Evolutionary conservation across 2,329 filamentous ascomycete genomes (phyloP), one percentile per base, ranked within the genome.

Genomic region (Apiospora hydei): DNA sequence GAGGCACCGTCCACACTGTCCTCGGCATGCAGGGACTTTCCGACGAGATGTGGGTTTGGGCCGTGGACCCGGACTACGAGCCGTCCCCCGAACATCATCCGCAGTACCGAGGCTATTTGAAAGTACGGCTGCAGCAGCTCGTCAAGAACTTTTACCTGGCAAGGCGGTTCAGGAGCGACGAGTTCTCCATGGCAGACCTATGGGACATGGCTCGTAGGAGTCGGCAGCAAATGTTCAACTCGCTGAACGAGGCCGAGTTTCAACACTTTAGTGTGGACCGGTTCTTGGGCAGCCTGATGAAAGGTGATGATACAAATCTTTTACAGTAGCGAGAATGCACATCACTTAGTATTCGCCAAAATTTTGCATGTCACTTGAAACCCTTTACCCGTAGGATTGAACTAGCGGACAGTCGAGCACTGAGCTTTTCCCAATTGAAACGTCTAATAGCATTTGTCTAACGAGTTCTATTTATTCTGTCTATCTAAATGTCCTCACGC

Each of bases 61-160:
- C 70, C 41, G 46, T 71, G 10, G 43, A 71, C 24, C 70, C 46
- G n/a, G 70, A 71, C n/a, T 53, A 41, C 16, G 7, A 67, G 34
- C 61, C 69, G 11, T 41, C 18, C 18, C 8, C 57, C 30, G 18
- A 61, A 26, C 7, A 61, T 26, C 16, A 16, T 16, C 6, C 41
- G 41, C 49, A 70, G 14, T 71, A 67, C 26, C 53, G 43, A 24
- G 69, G 69, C 30, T 71, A 71, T 21, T 10, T 71, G 4, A 30
- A 21, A 8, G 70, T 68, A 34, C 26, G 61, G 18, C 14, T 71
- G 21, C 61, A 71, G n/a, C 70, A 68, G 38, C 70, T 71, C 41
- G 46, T 57, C 61, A 71, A 71, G 3, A 71, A 57, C 61, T 71
- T 71, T 34, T 71, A 67, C 34, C 21, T 67, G 11, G 46, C 44